Base-by-base conservation (phyloP, 495 filamentous ascomycete genomes). In the Trichoderma erinaceum region DNA sequence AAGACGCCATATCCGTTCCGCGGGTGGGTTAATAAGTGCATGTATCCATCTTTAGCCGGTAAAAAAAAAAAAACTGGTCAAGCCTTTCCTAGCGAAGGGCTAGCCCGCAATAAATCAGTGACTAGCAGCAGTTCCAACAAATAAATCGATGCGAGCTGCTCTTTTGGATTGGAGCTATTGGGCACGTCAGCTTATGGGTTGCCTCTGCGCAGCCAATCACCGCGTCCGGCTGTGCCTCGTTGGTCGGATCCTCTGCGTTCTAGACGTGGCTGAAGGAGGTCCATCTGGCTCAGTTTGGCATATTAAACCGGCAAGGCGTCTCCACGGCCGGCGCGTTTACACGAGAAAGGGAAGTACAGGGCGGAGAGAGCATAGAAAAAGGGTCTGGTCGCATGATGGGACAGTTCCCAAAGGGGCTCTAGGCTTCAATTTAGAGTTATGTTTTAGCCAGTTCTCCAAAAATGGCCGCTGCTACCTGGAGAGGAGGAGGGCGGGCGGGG, bases 381-480 rank as follows among this genome's bases (percentile, higher is more conserved):
- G 46, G 21, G 1, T 21, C 46, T 7, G 48, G 18, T 4, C 35
- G 35, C 35, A 52, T 23, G 48, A 23, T 18, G 48, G 29, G 29
- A 29, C 29, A 29, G 29, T 29, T 29, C 29, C 29, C 29, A 29
- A 29, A 29, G 29, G 29, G 29, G 21, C 18, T 21, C n/a, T 11
- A 52, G 48, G 48, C 48, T 52, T 52, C n/a, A 52, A 52, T 52
- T 21, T 21, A 52, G 48, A 52, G 48, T 52, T 52, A 52, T 52
- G 48, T 52, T 52, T 52, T 52, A 52, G 48, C 48, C 48, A 52
- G 48, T 21, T 52, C 11, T 18, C 29, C 29, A 29, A 29, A 29
- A 4, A 29, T 48, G 29, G 18, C 48, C 5, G 4, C 18, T 52
- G 48, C 35, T 38, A 7, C n/a, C 18, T 52, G 48, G 18, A 21